Evolutionary conservation across 106 monocot genomes (phyloP).

Genomic region (Dendrobium officinale): DNA sequence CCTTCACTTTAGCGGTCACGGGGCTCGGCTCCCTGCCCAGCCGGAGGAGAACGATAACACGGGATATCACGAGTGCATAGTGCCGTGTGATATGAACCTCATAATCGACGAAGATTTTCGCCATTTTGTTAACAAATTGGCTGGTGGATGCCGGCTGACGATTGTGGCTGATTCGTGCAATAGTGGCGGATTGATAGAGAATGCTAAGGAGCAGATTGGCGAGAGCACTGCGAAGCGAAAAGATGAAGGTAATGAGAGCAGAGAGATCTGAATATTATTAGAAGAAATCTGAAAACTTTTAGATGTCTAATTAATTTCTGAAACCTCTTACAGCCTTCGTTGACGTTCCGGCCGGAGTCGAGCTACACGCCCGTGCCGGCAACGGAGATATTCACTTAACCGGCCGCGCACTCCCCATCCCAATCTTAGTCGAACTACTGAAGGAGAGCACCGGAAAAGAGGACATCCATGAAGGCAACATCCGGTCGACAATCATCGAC

Average conservation of each 20-base stretch:
- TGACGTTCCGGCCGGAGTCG: neutral
- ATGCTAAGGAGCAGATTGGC: conserved; percentile 76
- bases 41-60: conserved; percentile 80
- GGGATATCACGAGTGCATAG: conserved; percentile 35
- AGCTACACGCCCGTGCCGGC: neutral
- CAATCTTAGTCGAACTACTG: conserved; percentile 57
- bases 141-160: conserved; percentile 44
- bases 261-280: too few species aligned
- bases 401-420: conserved; percentile 67
- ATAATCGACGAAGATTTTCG: conserved; percentile 64
- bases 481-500: conserved; percentile 28
- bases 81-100: conserved; percentile 25
- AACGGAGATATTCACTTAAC: conserved; percentile 13
- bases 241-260: too few species aligned
- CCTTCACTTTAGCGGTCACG: conserved; percentile 92
- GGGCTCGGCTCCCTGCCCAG: conserved; percentile 84
- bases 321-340: neutral
- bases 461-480: conserved; percentile 54
- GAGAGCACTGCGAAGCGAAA: conserved; percentile 38
- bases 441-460: conserved; percentile 72
- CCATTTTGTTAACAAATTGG: conserved; percentile 42
- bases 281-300: too few species aligned
- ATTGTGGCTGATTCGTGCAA: conserved; percentile 79
- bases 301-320: too few species aligned
- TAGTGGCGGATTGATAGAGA: conserved; percentile 76